phyloP scores from a whole-genome alignment of 441 rosid species.

The Populus hybrid region DNA sequence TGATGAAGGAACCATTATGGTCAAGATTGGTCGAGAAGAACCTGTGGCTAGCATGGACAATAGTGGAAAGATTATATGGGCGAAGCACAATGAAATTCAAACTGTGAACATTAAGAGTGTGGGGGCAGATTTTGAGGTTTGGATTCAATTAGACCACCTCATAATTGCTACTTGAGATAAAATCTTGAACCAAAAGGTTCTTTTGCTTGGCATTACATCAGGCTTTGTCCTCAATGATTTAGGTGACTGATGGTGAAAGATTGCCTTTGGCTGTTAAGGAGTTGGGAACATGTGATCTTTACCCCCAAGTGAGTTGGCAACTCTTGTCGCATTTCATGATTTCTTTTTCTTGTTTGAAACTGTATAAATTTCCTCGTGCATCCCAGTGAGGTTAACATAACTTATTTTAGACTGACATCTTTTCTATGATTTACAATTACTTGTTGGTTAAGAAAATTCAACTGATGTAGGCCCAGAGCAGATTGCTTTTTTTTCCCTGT shows the following conservation, averaged over 20 bases:
- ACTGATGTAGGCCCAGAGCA: not conserved
- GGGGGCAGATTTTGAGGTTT: conserved; percentile 92
- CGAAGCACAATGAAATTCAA: conserved; percentile 98
- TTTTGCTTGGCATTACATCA: conserved; percentile 16
- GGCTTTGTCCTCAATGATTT: conserved; percentile 23
- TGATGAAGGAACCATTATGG: conserved; percentile 98
- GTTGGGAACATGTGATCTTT: conserved; percentile 97
- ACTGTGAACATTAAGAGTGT: conserved; percentile 96
- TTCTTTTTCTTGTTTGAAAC: not conserved
- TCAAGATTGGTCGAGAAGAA: conserved; percentile 92
- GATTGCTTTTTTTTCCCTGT: not conserved
- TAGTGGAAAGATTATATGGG: conserved; percentile 99
- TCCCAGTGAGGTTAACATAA: not conserved
- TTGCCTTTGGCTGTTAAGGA: conserved; percentile 96
- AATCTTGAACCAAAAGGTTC: conserved; percentile 2
- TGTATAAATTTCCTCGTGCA: not conserved
- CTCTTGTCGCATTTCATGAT: conserved; percentile 17
- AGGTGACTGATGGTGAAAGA: conserved; percentile 98
- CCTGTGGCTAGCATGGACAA: conserved; percentile 99
- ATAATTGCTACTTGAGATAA: conserved; percentile 8
- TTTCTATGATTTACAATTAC: not conserved
- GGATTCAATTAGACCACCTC: conserved; percentile 8
- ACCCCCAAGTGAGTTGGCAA: conserved; percentile 81
- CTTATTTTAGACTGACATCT: not conserved
- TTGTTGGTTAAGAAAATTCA: not conserved